A percentile compares a stretch with the other conserved stretches of the same genome.
Conservation (phyloP, 345 rosid species). For the Barbarea vulgaris region DNA sequence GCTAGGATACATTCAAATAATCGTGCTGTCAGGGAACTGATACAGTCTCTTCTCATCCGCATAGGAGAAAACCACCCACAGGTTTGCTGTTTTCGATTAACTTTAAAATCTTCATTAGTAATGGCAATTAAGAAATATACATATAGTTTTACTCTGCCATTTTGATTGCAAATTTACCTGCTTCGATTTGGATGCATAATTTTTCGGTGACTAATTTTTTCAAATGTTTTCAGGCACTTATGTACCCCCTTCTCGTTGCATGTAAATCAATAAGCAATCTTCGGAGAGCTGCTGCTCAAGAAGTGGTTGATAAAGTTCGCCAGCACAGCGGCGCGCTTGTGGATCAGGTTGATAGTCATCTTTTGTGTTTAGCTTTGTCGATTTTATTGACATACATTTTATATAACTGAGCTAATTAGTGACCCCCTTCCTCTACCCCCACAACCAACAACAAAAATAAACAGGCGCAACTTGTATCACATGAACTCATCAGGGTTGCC, state of each 20-base stretch:
- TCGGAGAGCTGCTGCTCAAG: conserved; percentile 92
- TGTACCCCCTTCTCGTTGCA: conserved; percentile 99
- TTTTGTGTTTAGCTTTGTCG: conserved; percentile 2
- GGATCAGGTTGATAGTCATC: conserved; percentile 69
- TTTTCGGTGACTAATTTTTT: conserved; percentile 22
- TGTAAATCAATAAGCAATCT: conserved; percentile 97
- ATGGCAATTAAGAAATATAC: conserved; percentile 10
- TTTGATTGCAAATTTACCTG: conserved; percentile 9
- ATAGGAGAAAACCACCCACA: conserved; percentile 97
- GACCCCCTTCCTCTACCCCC: conserved; percentile 8
- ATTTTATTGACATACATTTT: background rate
- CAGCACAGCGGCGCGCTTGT: conserved; percentile 94
- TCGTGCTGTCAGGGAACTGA: conserved; percentile 88
- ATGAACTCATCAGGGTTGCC: conserved; percentile 91
- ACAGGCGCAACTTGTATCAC: conserved; percentile 96
- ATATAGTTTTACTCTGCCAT: conserved; percentile 4
- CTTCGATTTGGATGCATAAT: conserved; percentile 22
- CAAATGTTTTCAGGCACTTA: conserved; percentile 72
- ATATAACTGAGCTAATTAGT: conserved; percentile 20
- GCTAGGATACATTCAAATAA: conserved; percentile 99
- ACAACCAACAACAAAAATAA: conserved; percentile 12
- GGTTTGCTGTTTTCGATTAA: conserved; percentile 51
- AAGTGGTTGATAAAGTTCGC: conserved; percentile 96
- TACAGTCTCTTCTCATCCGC: conserved; percentile 92
- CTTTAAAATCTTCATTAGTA: conserved; percentile 4